A percentile compares a stretch with the other conserved stretches of the same genome.
Conservation (phyloP, 2,329 filamentous ascomycete species). For the Diplodia seriata region DNA sequence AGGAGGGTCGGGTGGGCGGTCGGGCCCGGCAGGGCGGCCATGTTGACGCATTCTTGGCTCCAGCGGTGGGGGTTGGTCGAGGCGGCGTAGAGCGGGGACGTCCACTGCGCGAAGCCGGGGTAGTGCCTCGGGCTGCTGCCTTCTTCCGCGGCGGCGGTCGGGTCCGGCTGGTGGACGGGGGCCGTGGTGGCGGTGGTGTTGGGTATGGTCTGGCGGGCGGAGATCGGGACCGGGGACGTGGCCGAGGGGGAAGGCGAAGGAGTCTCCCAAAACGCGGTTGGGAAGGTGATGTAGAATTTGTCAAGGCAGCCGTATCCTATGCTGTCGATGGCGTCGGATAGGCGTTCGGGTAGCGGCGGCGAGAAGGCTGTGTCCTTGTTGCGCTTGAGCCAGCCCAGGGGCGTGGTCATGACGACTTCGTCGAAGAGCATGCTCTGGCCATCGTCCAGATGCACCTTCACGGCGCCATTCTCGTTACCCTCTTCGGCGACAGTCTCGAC, state of each 20-base stretch:
- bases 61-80: conserved; percentile 69
- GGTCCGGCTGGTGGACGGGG: conserved; percentile 45
- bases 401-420: conserved; percentile 71
- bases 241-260: neutral
- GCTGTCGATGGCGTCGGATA: conserved; percentile 67
- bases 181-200: conserved; percentile 49
- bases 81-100: conserved; percentile 71
- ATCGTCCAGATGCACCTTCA: conserved; percentile 56
- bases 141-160: conserved; percentile 39
- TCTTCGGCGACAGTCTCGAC: conserved; percentile 41
- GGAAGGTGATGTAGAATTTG: conserved; percentile 71
- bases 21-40: conserved; percentile 65
- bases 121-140: conserved; percentile 41
- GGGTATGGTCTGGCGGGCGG: conserved; percentile 38
- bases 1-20: conserved; percentile 79
- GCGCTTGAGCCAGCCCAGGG: conserved; percentile 72
- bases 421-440: conserved; percentile 64
- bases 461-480: conserved; percentile 31
- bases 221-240: conserved; percentile 19
- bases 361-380: conserved; percentile 61
- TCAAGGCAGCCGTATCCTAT: conserved; percentile 75
- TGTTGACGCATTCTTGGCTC: conserved; percentile 79
- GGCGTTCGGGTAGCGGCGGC: conserved; percentile 61
- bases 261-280: conserved; percentile 74
- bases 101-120: conserved; percentile 77